Percentiles rank a stretch among this genome's conserved stretches.
Evolutionary conservation across 768 basidiomycete genomes (phyloP).

Genomic region (Kwoniella newhampshirensis): DNA sequence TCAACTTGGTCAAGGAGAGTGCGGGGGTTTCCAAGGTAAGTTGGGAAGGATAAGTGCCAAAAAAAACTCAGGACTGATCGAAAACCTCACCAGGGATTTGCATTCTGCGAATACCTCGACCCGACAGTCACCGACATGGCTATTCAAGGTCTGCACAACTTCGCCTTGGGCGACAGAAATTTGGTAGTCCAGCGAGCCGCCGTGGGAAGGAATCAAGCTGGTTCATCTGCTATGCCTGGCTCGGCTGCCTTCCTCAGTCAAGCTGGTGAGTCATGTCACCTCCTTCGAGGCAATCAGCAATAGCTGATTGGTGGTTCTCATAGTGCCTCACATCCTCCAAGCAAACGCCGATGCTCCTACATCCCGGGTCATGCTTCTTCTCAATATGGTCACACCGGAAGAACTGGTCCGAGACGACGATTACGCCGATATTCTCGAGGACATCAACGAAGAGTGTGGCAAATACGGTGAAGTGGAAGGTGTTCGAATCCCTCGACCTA

Average conservation of each 20-base stretch:
- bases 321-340: slow-evolving; percentile 45
- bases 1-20: slow-evolving; percentile 96
- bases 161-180: slow-evolving; percentile 94
- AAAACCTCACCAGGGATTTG: slow-evolving; percentile 83
- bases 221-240: slow-evolving; percentile 21
- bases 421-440: slow-evolving; percentile 90
- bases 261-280: slow-evolving; percentile 26
- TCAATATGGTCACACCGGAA: slow-evolving; percentile 97
- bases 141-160: slow-evolving; percentile 91
- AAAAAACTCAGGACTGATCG: not conserved
- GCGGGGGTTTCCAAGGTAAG: slow-evolving; percentile 73
- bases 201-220: slow-evolving; percentile 60
- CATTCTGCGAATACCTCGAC: slow-evolving; percentile 98
- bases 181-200: slow-evolving; percentile 96
- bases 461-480: slow-evolving; percentile 50
- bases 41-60: not conserved
- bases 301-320: slow-evolving; percentile 3
- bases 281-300: not conserved
- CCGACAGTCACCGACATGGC: slow-evolving; percentile 85
- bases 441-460: slow-evolving; percentile 64
- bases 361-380: slow-evolving; percentile 88
- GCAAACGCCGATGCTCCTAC: slow-evolving; percentile 58
- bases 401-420: slow-evolving; percentile 87
- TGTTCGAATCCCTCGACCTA: slow-evolving; percentile 44
- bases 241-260: slow-evolving; percentile 30